Evolutionary conservation across 768 basidiomycete genomes (phyloP), one percentile per base, ranked within the genome.

Genomic region (Mycena pura): DNA sequence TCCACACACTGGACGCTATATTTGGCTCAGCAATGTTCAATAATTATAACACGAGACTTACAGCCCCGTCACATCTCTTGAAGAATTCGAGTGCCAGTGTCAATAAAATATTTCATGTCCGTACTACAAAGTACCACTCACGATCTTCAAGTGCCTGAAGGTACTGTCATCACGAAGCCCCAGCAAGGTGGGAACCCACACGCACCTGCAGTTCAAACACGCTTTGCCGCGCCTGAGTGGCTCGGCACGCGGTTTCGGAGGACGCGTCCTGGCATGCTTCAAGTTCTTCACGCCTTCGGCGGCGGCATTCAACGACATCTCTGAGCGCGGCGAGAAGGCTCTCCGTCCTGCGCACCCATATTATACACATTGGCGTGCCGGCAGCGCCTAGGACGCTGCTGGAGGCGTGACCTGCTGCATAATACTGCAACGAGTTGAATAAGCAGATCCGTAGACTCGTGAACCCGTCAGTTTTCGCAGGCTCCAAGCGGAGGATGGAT

Each of bases 1-100:
- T 13, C 74, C 73, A 54, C 82, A 84, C 9, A 67, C 60, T 15
- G 68, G 68, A 7, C 64, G 64, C 64, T 65, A 14, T 27, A 44
- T 24, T 21, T 21, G 0, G 45, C n/a, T 57, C 9, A 59, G 32
- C 17, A 19, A 15, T 10, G n/a, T 27, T 1, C n/a, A n/a, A 14
- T 8, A 28, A 34, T 5, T 1, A 32, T 19, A 43, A 52, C 19
- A 36, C 4, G 11, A 8, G 13, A 57, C 57, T 17, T 58, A 62
- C 64, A 36, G 41, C 65, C 11, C 68, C 68, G 34, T 69, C 68
- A 31, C 68, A 66, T 69, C 61, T 66, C 67, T 68, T 25, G 6
- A 24, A 47, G 25, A 19, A 17, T 4, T n/a, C n/a, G n/a, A n/a
- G 13, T n/a, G 22, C 2, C 17, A 36, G 22, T 49, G 3, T n/a